Base-by-base conservation (phyloP, 2,329 filamentous ascomycete species). In the Hypoxylon sp. region DNA sequence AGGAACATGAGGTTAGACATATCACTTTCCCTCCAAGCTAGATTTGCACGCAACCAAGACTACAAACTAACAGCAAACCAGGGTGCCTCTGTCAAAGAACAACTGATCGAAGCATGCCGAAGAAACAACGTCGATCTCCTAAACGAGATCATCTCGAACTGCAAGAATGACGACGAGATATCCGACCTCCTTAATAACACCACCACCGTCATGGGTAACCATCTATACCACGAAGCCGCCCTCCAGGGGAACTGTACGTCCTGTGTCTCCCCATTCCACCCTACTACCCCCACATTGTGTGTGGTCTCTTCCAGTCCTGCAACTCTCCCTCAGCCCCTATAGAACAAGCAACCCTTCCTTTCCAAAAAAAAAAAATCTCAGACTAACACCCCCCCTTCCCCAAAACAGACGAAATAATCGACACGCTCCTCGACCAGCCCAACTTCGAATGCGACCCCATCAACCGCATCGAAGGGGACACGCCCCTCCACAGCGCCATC, bases 61-160 rank as follows among this genome's bases (percentile, higher is more conserved):
- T 24, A 37, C 22, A 31, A 50, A 37, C 53, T 72, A 65, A 72
- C 70, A 48, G 55, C 51, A 62, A 70, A 50, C 59, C 75, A 97
- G 92, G 96, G 95, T 79, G 95, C 95, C 74, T 93, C 93, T 67
- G 89, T 90, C 51, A 87, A 91, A 80, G 95, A 98, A 84, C 88
- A 93, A 77, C 88, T 98, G 75, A 89, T 98, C 81, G 95, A 97
- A 84, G 93, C 96, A 75, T 97, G 93, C 83, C 93, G 95, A 68
- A 89, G 94, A 77, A 95, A 98, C 86, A 98, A 98, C 82, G 90
- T 90, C 73, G 91, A 95, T 59, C 89, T 98, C 67, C 89, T 98
- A 63, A 83, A 88, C 74, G 91, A 96, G 75, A 87, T 94, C 63
- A 86, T 98, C 73, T 82, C 87, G 46, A 82, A 83, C 72, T 83